Evolutionary conservation across 208 protist genomes (phyloP).

Genomic region (Tritrichomonas musculus): DNA sequence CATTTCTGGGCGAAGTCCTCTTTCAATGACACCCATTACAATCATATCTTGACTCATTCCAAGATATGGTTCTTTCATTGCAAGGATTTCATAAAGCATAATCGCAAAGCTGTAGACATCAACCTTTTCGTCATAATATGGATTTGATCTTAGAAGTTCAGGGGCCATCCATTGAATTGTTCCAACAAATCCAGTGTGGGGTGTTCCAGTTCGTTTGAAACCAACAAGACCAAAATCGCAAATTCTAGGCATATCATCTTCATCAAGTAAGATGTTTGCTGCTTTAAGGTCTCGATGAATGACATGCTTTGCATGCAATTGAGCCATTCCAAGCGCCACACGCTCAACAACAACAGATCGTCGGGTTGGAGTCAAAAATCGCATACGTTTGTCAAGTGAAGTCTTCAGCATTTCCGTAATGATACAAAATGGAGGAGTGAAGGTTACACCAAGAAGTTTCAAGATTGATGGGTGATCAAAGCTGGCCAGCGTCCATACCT

Average conservation of each 20-base stretch:
- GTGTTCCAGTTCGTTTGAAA: neutral
- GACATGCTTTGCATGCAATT: conserved; percentile 49
- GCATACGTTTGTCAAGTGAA: neutral
- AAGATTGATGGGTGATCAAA: neutral
- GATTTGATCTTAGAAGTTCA: neutral
- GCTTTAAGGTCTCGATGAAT: conserved; percentile 54
- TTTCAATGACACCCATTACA: neutral
- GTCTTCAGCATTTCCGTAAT: neutral
- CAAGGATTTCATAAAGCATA: conserved; percentile 52
- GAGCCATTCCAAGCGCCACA: conserved; percentile 48
- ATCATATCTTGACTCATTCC: neutral
- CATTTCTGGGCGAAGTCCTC: neutral
- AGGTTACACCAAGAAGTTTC: neutral
- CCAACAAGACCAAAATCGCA: conserved; percentile 19
- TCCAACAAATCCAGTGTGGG: neutral
- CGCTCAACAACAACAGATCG: conserved; percentile 33
- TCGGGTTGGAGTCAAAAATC: neutral
- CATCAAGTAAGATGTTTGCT: conserved; percentile 48
- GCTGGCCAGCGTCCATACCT: neutral
- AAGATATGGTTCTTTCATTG: conserved; percentile 39
- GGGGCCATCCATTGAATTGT: conserved; percentile 23
- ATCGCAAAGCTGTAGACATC: conserved; percentile 55
- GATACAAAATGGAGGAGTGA: neutral
- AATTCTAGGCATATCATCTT: neutral
- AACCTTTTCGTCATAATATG: conserved; percentile 43